Evolutionary conservation across 2,329 filamentous ascomycete genomes (phyloP).

Genomic region (Colletotrichum karsti): DNA sequence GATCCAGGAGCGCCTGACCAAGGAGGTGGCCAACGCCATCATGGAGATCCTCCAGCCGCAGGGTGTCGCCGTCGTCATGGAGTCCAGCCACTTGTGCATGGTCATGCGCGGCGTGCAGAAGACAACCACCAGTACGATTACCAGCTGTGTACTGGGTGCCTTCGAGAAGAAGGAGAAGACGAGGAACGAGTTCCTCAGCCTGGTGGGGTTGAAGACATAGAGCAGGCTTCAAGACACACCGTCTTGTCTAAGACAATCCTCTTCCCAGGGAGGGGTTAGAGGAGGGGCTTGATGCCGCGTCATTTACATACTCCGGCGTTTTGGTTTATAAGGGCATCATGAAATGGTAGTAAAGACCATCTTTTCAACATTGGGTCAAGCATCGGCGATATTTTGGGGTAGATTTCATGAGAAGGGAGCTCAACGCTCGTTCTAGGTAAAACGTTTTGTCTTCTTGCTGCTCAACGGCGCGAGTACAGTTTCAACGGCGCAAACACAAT

Average conservation of each 20-base stretch:
- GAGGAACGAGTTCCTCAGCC: conserved; percentile 91
- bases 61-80: conserved; percentile 97
- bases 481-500: conserved; percentile 4
- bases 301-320: conserved; percentile 6
- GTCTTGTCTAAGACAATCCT: neutral
- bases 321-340: conserved; percentile 19
- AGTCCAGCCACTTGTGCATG: conserved; percentile 97
- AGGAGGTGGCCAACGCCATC: conserved; percentile 93
- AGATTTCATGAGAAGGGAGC: conserved; percentile 28
- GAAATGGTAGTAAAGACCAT: conserved; percentile 28
- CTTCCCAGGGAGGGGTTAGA: neutral
- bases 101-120: conserved; percentile 99
- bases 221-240: neutral
- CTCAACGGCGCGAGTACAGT: neutral
- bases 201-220: conserved; percentile 68
- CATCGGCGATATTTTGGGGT: conserved; percentile 22
- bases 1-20: conserved; percentile 95
- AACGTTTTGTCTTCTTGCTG: neutral
- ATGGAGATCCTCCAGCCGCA: conserved; percentile 93
- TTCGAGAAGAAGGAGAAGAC: conserved; percentile 95
- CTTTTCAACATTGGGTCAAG: conserved; percentile 32
- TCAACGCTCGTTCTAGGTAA: conserved; percentile 28
- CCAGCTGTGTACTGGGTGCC: conserved; percentile 96
- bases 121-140: conserved; percentile 85
- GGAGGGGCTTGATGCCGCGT: neutral